Percentiles rank a stretch among this genome's conserved stretches.
Conservation (phyloP, 148 eudicot species). For the Cornus suecica region DNA sequence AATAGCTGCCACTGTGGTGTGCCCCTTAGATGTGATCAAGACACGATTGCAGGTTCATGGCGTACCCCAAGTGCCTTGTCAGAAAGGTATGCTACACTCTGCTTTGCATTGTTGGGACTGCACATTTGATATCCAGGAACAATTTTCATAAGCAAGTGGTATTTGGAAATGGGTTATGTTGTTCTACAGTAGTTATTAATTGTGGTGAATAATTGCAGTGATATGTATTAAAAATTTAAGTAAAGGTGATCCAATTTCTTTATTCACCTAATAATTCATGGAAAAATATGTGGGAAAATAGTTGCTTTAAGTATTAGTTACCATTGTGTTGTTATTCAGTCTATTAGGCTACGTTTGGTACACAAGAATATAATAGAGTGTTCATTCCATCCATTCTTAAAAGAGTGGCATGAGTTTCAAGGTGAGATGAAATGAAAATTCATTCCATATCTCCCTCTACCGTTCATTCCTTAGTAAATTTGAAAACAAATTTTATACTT, state of each 20-base stretch:
- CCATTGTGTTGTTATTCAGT: background rate
- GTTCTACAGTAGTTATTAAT: background rate
- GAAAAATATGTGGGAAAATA: background rate
- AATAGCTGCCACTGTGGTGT: constrained; percentile 80
- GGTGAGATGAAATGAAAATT: too few species aligned
- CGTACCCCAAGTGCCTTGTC: constrained; percentile 35
- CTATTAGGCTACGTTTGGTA: too few species aligned
- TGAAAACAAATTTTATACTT: too few species aligned
- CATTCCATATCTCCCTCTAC: too few species aligned
- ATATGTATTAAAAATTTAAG: background rate
- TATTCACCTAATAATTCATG: too few species aligned
- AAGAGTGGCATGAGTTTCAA: too few species aligned
- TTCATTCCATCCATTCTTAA: too few species aligned
- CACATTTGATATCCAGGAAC: background rate
- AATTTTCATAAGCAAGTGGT: background rate
- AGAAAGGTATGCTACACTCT: constrained; percentile 39
- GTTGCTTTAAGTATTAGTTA: too few species aligned
- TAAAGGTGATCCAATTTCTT: background rate
- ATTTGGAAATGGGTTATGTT: background rate
- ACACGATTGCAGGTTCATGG: constrained; percentile 92
- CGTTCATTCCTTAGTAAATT: too few species aligned
- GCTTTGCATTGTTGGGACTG: background rate
- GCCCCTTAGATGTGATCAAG: constrained; percentile 92
- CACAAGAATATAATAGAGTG: too few species aligned
- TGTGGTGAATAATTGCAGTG: background rate